Base-by-base conservation (phyloP, 140 eudicot genomes). In the Cichorium intybus region DNA sequence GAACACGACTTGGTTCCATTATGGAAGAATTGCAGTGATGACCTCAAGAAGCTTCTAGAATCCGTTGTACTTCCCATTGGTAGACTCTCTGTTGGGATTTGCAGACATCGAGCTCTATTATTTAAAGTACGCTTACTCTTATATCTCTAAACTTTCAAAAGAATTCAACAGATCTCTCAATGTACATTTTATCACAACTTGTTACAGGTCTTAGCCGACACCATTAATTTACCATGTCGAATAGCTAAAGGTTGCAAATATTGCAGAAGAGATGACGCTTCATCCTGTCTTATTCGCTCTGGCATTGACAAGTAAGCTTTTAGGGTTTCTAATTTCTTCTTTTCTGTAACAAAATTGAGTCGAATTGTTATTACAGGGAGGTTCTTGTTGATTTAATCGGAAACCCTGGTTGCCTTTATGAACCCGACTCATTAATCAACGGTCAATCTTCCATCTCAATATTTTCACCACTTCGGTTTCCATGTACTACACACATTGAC, bases 391-490 rank as follows among this genome's bases (percentile, higher is more conserved):
- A 92, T 85, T 77, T 88, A 68, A 46, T 88, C 64, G 87, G 86
- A 73, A 81, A 77, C 72, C 96, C 97, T 7, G 99, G 99, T 43
- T 79, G 77, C 76, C 80, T 92, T 39, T 75, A 78, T 55, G 96
- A 83, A 69, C 99, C 99, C 1, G 95, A 92, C 77, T 92, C 99
- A 37, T 60, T 81, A 81, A 77, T 88, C 28, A 92, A 92, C 21
- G 99, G 99, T 71, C 99, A 97, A 65, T 83, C 85, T 81, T 85
- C 97, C 56, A 88, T 92, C 78, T 88, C 97, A 57, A 88, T 92
- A 56, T 85, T 82, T 51, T 92, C 99, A 26, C 95, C 99, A 39
- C 69, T 92, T 73, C 80, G 81, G 61, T 81, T 88, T 74, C 93
- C 95, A 16, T 56, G 86, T 23, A 73, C 68, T 60, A 81, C 79